Evolutionary conservation across 1,284 basidiomycete species (phyloP), one percentile per base, ranked within the genome.

Genomic region (Bondarzewia mesenterica): DNA sequence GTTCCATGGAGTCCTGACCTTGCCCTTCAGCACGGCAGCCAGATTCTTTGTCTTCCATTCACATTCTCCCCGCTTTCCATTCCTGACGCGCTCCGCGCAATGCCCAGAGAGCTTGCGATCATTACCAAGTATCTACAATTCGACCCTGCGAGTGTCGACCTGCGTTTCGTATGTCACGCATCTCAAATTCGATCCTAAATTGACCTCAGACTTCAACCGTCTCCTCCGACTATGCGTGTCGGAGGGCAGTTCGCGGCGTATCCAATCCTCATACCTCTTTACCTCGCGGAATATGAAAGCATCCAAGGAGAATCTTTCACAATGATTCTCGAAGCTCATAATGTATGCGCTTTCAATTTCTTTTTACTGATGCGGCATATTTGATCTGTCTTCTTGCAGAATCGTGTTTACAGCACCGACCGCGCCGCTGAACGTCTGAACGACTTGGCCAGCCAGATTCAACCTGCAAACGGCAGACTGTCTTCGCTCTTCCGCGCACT

Each of bases 241-340:
- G 25, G 63, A 70, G 45, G 61, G 57, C n/a, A 72, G 70, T 54
- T 65, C 1, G 68, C 71, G 12, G 67, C 66, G 29, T 72, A 70
- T 49, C 71, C 71, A 2, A 58, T 74, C 41, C 64, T 74, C 37
- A 53, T 73, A 1, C 71, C 71, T 10, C 57, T 68, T 3, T 73
- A 73, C 49, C 53, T 73, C 7, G 54, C 58, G 14, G 63, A 68
- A 41, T 74, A 63, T 48, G 44, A 55, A 7, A 7, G 12, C 8
- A 18, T 14, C 14, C 14, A 14, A 3, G 15, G 15, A 7, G 26
- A 39, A 2, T 15, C 21, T 5, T 27, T 47, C 21, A 23, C 22
- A 12, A 21, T 47, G 10, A 40, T 40, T 6, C 27, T 15, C 22
- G 45, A 38, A 40, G 45, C 45, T 6, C 38, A 47, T 25, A 47